Base-by-base conservation (phyloP, 371 early-diverging fungal species). In the Nematocida sp. region DNA sequence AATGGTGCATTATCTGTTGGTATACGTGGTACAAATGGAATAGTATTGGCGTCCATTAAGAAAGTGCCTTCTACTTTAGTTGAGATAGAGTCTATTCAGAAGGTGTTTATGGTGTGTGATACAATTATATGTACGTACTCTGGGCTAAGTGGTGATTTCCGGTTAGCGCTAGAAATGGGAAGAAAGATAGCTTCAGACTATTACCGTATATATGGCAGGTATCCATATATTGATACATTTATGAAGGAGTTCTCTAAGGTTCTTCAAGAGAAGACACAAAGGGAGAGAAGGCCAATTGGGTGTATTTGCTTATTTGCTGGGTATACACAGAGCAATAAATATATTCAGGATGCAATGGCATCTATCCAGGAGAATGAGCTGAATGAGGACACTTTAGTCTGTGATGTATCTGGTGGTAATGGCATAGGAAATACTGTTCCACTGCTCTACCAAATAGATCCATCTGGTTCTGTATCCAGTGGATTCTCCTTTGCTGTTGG, bases 261-360 rank as follows among this genome's bases (percentile, higher is more conserved):
- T 33, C 73, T 86, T 23, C 87, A 86, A 62, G 86, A 86, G 50
- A 84, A 84, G 42, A 86, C 86, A 39, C 86, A 86, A 27, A 84
- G 84, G 60, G 83, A 82, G 54, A 84, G 87, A 58, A 82, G 88
- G 20, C 88, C 88, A n/a, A 85, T 86, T 72, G 88, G 88, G 4
- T 80, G 70, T 20, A 66, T 85, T 13, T 42, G 85, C 25, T 40
- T 88, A 25, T 73, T 88, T 55, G 66, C 64, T 42, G 87, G 87
- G 27, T 39, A 46, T 66, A 66, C 75, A 1, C 58, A n/a, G 6
- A 62, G 46, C 4, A 69, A 61, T 13, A 73, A 74, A 70, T 61
- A 67, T 40, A 72, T 70, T 6, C 50, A 55, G 7, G 15, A 18
- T 7, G 33, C 33, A 33, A 33, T 33, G 33, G 33, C 33, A 33